Percentiles rank a stretch among this genome's conserved stretches.
Conservation (phyloP, 805 yeast genomes). For the Clavispora asparagi region DNA sequence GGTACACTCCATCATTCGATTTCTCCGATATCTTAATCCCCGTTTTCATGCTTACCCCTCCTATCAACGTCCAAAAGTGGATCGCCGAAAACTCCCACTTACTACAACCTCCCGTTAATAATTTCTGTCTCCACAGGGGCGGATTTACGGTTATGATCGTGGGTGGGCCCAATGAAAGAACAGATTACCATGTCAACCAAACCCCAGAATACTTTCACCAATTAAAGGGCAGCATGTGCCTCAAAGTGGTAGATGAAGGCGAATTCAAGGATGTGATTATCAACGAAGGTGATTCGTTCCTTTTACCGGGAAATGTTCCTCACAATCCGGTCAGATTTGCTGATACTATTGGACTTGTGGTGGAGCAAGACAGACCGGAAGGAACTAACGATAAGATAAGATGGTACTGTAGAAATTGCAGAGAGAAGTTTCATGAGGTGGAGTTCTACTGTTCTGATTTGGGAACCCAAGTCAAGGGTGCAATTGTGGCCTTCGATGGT, state of each 20-base stretch:
- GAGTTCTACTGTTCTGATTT: conserved; percentile 74
- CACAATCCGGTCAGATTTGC: conserved; percentile 87
- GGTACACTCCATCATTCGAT: neutral
- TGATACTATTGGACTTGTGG: conserved; percentile 82
- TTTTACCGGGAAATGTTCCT: conserved; percentile 80
- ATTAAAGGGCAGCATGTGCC: conserved; percentile 79
- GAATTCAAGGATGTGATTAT: conserved; percentile 70
- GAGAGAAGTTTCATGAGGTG: conserved; percentile 57
- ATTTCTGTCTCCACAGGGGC: conserved; percentile 83
- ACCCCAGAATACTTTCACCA: conserved; percentile 94
- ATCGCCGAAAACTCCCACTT: conserved; percentile 67
- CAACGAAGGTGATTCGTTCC: conserved; percentile 81
- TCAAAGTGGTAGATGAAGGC: conserved; percentile 71
- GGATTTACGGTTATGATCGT: conserved; percentile 94
- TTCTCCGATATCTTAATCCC: neutral
- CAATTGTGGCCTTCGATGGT: conserved; percentile 64
- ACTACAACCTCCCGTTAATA: conserved; percentile 88
- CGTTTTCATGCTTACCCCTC: conserved; percentile 48
- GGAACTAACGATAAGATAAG: conserved; percentile 67
- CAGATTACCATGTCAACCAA: conserved; percentile 89
- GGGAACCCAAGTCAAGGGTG: conserved; percentile 86
- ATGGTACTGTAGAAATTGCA: conserved; percentile 82
- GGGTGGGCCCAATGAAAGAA: conserved; percentile 93
- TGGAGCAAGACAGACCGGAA: conserved; percentile 85
- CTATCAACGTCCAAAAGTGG: conserved; percentile 80